A percentile compares a stretch with the other conserved stretches of the same genome.
Evolutionary conservation across 2,329 filamentous ascomycete genomes (phyloP).

Genomic region (Calonectria hawksworthii): DNA sequence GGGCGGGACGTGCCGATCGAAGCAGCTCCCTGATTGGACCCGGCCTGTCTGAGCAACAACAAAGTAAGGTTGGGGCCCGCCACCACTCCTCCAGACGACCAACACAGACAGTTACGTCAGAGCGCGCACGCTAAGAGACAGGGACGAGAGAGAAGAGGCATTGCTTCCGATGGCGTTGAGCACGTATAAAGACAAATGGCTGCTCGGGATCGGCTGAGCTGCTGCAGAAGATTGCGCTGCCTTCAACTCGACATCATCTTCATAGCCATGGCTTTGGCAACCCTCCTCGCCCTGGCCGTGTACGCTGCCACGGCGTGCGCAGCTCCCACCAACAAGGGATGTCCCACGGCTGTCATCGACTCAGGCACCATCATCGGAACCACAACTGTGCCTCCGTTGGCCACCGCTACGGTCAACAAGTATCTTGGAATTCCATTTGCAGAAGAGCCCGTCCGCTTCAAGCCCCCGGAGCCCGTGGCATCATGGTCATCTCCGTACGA

Average conservation of each 20-base stretch:
- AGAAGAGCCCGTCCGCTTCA: constrained; percentile 44
- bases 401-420: constrained; percentile 38
- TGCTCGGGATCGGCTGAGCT: neutral
- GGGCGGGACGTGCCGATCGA: neutral
- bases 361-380: constrained; percentile 36
- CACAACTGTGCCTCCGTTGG: constrained; percentile 29
- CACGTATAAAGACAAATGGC: neutral
- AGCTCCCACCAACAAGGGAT: neutral
- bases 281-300: constrained; percentile 6
- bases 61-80: neutral
- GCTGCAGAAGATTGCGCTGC: neutral
- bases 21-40: neutral
- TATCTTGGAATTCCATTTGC: constrained; percentile 51
- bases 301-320: neutral
- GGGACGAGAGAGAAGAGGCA: neutral
- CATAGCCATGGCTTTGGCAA: constrained; percentile 21
- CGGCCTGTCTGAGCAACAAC: neutral
- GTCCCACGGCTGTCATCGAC: constrained; percentile 37
- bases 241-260: neutral
- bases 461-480: constrained; percentile 32
- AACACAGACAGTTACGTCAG: constrained; percentile 5
- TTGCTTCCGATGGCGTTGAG: neutral
- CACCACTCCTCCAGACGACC: neutral
- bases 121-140: neutral
- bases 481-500: constrained; percentile 40